Conservation (phyloP, 257 asterid species). For the Capsicum chinense region DNA sequence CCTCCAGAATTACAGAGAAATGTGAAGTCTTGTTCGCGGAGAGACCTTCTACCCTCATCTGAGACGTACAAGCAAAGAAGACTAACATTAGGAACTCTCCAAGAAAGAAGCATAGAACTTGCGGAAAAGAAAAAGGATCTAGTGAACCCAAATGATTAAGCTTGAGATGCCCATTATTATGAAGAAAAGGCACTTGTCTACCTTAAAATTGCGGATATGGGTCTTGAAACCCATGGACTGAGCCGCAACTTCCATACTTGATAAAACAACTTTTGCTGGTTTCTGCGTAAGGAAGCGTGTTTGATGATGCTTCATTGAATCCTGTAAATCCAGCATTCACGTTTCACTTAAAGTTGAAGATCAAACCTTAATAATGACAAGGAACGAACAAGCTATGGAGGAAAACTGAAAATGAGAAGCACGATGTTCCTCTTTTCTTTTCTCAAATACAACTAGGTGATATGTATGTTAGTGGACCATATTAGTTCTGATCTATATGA, state of each 20-base stretch:
- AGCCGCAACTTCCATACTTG: slow-evolving; percentile 98
- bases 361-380: neutral
- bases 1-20: slow-evolving; percentile 92
- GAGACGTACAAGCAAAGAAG: slow-evolving; percentile 28
- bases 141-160: neutral
- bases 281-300: slow-evolving; percentile 89
- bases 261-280: slow-evolving; percentile 85
- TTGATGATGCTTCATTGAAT: slow-evolving; percentile 78
- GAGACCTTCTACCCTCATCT: slow-evolving; percentile 99
- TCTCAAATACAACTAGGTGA: neutral
- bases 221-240: slow-evolving; percentile 99
- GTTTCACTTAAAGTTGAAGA: neutral
- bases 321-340: slow-evolving; percentile 49
- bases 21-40: slow-evolving; percentile 78
- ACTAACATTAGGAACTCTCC: neutral
- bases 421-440: slow-evolving; percentile 1
- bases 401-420: neutral
- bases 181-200: slow-evolving; percentile 34
- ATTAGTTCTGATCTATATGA: neutral
- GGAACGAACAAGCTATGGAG: neutral
- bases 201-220: slow-evolving; percentile 95
- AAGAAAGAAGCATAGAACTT: slow-evolving; percentile 14
- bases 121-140: neutral
- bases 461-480: slow-evolving; percentile 9
- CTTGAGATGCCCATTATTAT: slow-evolving; percentile 9